Base-by-base conservation (phyloP, 352 stramenopile species). In the Hyaloperonospora arabidopsidis region DNA sequence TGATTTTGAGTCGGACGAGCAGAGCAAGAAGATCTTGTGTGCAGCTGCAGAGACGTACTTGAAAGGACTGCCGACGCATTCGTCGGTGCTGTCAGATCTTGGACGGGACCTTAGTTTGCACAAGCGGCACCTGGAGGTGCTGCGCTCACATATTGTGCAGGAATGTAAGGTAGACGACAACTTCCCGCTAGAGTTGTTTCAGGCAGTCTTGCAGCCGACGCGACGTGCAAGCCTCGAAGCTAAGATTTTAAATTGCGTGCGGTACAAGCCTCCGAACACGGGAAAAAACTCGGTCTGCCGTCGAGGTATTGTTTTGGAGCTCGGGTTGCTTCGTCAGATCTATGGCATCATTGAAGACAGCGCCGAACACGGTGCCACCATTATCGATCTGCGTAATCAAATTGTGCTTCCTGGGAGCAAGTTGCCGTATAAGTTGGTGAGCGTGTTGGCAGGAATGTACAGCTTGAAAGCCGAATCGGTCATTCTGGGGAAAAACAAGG, bases 1-100 rank as follows among this genome's bases (percentile, higher is more conserved):
- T 1, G 75, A 84, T 55, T 92, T 92, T 40, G 76, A 89, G 57
- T 87, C 76, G n/a, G 81, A 92, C 35, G 81, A 92, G n/a, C 67
- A 76, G 55, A 84, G 63, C 55, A 88, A 86, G 41, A 77, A 76
- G 48, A 74, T 88, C 46, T 36, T 92, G 29, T 73, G 59, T 36
- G 64, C 58, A 8, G 72, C 77, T 1, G 76, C 74, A 0, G 76
- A 88, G 46, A 60, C 49, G 15, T 89, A 92, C 52, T 51, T 92
- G 23, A 76, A 74, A 41, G 64, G 71, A 2, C 56, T 86, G 10
- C 76, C 78, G 2, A 82, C 71, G 8, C 54, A 72, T 18, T 86
- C 79, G 46, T 81, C 72, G 4, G 81, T 92, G 43, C 28, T 92
- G 28, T 76, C 78, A 5, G 81, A 92, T 52, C 48, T 92, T 5